Conservation (phyloP, 352 stramenopile species). For the Globisporangium heterothallicum region DNA sequence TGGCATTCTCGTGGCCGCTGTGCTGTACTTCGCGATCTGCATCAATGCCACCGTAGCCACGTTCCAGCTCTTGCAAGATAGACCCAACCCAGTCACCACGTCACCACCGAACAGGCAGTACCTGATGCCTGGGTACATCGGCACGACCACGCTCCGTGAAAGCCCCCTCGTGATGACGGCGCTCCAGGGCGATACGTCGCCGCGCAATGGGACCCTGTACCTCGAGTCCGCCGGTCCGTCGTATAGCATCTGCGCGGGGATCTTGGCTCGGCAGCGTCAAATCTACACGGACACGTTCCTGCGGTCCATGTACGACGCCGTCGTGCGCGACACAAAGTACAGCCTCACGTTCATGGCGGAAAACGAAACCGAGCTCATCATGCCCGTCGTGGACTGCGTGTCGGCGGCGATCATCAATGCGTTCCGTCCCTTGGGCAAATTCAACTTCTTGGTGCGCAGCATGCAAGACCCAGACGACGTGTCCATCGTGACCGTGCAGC, state of each 20-base stretch:
- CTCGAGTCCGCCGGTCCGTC: constrained; percentile 23
- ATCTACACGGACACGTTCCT: constrained; percentile 38
- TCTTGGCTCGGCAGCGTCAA: not conserved
- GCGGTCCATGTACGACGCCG: constrained; percentile 17
- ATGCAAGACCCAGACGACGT: constrained; percentile 13
- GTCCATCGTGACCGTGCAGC: constrained; percentile 17
- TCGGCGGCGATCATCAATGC: constrained; percentile 17
- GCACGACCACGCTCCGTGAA: constrained; percentile 18
- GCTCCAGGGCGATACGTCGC: constrained; percentile 23
- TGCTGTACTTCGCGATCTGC: not conserved
- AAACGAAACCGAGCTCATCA: constrained; percentile 27
- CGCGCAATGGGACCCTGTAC: constrained; percentile 26
- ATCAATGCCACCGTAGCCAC: not conserved
- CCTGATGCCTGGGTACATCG: constrained; percentile 26
- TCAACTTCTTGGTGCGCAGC: constrained; percentile 29
- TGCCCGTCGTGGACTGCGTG: constrained; percentile 39
- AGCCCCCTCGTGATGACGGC: constrained; percentile 24
- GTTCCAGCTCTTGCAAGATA: constrained; percentile 4
- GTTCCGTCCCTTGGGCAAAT: constrained; percentile 13
- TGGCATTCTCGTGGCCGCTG: not conserved
- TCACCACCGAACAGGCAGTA: constrained; percentile 12
- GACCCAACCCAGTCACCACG: constrained; percentile 11
- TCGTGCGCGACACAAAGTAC: constrained; percentile 26
- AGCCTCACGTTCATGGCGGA: constrained; percentile 21
- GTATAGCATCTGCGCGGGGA: not conserved